phyloP scores from a whole-genome alignment of 768 basidiomycete genomes.

The Pholiota molesta region DNA sequence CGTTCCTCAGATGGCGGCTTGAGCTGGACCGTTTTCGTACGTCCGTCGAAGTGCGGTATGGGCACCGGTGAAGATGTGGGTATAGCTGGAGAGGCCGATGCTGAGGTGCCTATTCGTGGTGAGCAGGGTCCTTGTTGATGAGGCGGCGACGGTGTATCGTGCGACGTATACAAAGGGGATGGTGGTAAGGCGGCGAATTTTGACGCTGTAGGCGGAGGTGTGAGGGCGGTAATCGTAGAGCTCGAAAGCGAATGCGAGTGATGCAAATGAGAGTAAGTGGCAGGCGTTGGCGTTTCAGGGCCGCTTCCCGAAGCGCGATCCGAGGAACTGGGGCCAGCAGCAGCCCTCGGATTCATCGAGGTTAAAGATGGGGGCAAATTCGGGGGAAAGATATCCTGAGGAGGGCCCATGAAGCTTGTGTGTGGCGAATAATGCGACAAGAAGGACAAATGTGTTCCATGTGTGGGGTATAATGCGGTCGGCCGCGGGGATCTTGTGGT shows the following conservation, averaged over 20 bases:
- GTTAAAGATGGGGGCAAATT: constrained; percentile 43
- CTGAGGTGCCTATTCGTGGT: not conserved
- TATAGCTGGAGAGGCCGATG: not conserved
- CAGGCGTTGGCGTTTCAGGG: constrained; percentile 44
- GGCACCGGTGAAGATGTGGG: not conserved
- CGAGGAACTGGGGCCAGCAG: constrained; percentile 12
- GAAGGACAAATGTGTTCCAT: constrained; percentile 44
- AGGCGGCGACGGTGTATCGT: not conserved
- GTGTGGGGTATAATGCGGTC: constrained; percentile 47
- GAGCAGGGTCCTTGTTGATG: not conserved
- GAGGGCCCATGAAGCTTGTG: constrained; percentile 25
- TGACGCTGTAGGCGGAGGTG: constrained; percentile 26
- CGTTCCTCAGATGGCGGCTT: not conserved
- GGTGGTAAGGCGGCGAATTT: constrained; percentile 18
- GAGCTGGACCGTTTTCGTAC: not conserved
- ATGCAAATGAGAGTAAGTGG: constrained; percentile 26
- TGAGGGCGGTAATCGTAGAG: constrained; percentile 13
- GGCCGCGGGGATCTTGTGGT: constrained; percentile 50
- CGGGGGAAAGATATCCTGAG: constrained; percentile 46
- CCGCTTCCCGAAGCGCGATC: constrained; percentile 30
- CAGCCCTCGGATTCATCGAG: constrained; percentile 36
- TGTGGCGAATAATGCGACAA: constrained; percentile 44
- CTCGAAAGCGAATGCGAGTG: constrained; percentile 25
- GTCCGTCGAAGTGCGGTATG: not conserved
- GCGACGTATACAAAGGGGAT: constrained; percentile 1